These are phyloP conservation scores for Pichia membranifaciens DNA, from an alignment of 805 yeast genomes.

Conservation along the genomic window DNA sequence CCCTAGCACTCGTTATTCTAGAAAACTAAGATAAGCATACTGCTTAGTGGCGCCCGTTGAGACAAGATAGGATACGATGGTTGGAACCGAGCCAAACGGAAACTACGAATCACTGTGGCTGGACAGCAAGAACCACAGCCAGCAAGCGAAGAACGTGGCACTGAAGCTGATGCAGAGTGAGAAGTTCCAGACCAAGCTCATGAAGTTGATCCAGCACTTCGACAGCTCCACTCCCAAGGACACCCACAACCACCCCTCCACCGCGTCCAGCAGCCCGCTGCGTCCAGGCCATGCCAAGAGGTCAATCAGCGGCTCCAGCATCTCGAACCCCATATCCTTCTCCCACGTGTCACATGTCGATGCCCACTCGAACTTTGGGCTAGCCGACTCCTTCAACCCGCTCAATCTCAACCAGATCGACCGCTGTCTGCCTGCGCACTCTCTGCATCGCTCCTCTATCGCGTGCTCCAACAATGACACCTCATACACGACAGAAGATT, in stretches of 20 bases:
- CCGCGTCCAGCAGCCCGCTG: not conserved
- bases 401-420: not conserved
- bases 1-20: too few species aligned
- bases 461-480: too few species aligned
- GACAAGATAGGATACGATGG: not conserved
- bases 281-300: not conserved
- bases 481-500: too few species aligned
- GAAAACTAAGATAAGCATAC: too few species aligned
- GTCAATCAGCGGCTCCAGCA: slow-evolving; percentile 5
- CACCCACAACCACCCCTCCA: too few species aligned
- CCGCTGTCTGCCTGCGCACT: too few species aligned
- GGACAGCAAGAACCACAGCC: slow-evolving; percentile 6
- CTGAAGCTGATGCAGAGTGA: not conserved
- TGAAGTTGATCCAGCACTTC: slow-evolving; percentile 8
- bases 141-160: not conserved
- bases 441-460: too few species aligned
- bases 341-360: slow-evolving; percentile 32
- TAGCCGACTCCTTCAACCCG: slow-evolving; percentile 23
- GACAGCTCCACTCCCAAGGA: not conserved
- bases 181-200: slow-evolving; percentile 6
- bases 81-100: not conserved
- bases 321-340: slow-evolving; percentile 31
- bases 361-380: slow-evolving; percentile 25
- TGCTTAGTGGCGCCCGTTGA: not conserved
- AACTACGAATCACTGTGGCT: slow-evolving; percentile 14